phyloP scores from a whole-genome alignment of 225 moss, liverwort and hornwort species.

The Takakia lepidozioides region DNA sequence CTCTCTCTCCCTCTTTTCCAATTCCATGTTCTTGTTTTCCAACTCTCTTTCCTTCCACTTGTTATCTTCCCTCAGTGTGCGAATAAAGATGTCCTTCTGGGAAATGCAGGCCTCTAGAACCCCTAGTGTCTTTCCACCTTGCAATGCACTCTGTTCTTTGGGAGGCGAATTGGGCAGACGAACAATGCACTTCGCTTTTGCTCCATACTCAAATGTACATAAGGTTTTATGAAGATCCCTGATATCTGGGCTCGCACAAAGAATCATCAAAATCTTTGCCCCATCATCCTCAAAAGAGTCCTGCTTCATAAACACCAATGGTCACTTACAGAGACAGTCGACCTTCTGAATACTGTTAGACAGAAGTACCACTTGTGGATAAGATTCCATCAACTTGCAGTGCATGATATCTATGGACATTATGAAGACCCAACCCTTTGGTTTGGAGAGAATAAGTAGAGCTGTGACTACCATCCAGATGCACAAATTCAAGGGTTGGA shows the following conservation, averaged over 20 bases:
- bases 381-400: too few species aligned
- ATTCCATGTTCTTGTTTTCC: constrained; percentile 38
- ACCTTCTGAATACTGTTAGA: too few species aligned
- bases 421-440: too few species aligned
- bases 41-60: constrained; percentile 19
- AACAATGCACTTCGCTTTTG: constrained; percentile 86
- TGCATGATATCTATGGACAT: too few species aligned
- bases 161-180: constrained; percentile 74
- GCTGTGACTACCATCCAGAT: too few species aligned
- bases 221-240: constrained; percentile 78
- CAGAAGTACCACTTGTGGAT: too few species aligned
- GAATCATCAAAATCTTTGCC: constrained; percentile 83
- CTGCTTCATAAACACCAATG: constrained; percentile 23
- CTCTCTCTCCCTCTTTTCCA: constrained; percentile 39
- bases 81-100: constrained; percentile 66
- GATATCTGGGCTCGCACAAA: constrained; percentile 72
- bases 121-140: constrained; percentile 46
- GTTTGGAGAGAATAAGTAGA: too few species aligned
- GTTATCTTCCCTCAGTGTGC: constrained; percentile 51
- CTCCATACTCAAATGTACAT: constrained; percentile 81
- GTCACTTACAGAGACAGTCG: too few species aligned
- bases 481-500: too few species aligned
- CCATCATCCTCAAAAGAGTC: constrained; percentile 86
- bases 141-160: constrained; percentile 50
- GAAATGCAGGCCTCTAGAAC: constrained; percentile 55